Evolutionary conservation across 768 basidiomycete species (phyloP).

Genomic region (Lentinus tigrinus): DNA sequence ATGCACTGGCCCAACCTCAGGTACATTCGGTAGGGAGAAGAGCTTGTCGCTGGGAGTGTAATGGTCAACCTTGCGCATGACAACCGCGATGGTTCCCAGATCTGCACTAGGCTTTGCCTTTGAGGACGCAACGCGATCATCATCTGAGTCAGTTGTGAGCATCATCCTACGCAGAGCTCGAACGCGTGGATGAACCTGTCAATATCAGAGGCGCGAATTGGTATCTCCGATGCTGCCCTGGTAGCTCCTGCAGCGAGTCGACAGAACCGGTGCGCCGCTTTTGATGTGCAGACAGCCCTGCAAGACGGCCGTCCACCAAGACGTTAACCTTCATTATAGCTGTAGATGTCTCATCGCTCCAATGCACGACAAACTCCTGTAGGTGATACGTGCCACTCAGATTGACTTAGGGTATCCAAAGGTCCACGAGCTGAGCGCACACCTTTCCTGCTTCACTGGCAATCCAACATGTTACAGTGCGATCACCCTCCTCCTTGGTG

Average conservation of each 20-base stretch:
- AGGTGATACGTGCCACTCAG: no score
- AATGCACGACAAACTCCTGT: background rate
- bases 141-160: background rate
- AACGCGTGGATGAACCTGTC: background rate
- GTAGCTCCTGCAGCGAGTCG: background rate
- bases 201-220: background rate
- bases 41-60: background rate
- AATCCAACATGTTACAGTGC: constrained; percentile 6
- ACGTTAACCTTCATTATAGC: background rate
- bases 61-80: background rate
- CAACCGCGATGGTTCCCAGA: constrained; percentile 7
- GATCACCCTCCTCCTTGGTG: background rate
- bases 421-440: no score
- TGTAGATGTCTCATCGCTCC: background rate
- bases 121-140: background rate
- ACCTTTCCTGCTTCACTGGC: constrained; percentile 11
- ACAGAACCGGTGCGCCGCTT: background rate
- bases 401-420: no score
- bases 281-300: background rate
- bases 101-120: background rate
- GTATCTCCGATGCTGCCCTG: background rate
- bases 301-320: background rate
- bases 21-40: background rate
- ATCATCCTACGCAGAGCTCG: background rate
- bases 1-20: constrained; percentile 1